Conservation (phyloP, 495 filamentous ascomycete species). For the Lasiosphaeriaceae sp. region DNA sequence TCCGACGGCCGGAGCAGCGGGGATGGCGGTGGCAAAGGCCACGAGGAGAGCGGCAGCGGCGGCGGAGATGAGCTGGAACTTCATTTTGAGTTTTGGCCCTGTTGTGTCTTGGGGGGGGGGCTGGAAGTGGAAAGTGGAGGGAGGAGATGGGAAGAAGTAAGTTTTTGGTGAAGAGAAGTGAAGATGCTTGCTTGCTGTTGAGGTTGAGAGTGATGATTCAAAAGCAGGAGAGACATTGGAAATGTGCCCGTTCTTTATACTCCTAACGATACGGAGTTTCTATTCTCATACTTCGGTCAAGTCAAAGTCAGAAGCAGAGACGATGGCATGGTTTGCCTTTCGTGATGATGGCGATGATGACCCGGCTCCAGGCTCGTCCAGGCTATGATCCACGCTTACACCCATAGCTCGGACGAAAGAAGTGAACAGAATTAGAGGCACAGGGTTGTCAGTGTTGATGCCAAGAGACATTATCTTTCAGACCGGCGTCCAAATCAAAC, state of each 20-base stretch:
- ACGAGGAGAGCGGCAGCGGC: constrained; percentile 5
- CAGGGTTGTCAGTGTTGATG: not conserved
- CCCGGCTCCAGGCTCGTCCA: not conserved
- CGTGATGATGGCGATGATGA: not conserved
- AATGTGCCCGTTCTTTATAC: too few relatives aligned
- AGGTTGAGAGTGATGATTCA: too few relatives aligned
- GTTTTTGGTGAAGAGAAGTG: too few relatives aligned
- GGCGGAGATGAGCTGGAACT: constrained; percentile 18
- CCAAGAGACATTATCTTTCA: not conserved
- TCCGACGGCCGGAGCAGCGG: constrained; percentile 4
- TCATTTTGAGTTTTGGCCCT: constrained; percentile 15
- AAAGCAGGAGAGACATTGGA: too few relatives aligned
- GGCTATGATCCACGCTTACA: not conserved
- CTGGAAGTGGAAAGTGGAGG: not conserved
- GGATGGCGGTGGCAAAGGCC: constrained; percentile 4
- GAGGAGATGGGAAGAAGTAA: not conserved
- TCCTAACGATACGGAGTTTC: too few relatives aligned
- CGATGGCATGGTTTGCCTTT: not conserved
- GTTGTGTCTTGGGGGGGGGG: not conserved
- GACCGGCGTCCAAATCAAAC: too few relatives aligned
- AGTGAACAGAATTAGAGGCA: not conserved
- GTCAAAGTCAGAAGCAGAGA: too few relatives aligned
- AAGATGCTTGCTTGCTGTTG: too few relatives aligned
- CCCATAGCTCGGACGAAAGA: not conserved
- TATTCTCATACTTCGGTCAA: too few relatives aligned